Evolutionary conservation across 2,329 filamentous ascomycete genomes (phyloP).

Genomic region (Alternaria panax): DNA sequence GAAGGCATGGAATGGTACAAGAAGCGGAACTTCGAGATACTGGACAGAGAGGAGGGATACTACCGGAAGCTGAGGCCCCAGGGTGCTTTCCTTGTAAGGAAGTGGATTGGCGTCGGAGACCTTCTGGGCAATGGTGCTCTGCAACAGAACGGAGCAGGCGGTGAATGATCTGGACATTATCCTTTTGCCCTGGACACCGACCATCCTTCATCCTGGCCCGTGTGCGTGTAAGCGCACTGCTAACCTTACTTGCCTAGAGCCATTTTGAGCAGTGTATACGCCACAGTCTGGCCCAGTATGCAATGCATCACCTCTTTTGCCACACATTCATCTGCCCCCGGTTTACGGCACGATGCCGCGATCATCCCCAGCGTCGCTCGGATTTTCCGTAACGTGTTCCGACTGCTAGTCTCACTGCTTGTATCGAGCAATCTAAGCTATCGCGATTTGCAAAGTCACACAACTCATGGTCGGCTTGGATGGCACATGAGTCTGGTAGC

Average conservation of each 20-base stretch:
- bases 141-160: slow-evolving; percentile 4
- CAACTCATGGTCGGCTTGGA: neutral
- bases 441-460: neutral
- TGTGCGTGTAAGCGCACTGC: neutral
- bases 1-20: slow-evolving; percentile 68
- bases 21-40: slow-evolving; percentile 63
- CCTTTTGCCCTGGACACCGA: neutral
- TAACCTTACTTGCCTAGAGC: neutral
- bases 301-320: slow-evolving; percentile 1
- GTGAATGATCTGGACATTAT: slow-evolving; percentile 3
- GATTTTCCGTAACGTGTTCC: slow-evolving; percentile 3
- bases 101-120: slow-evolving; percentile 50
- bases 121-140: slow-evolving; percentile 23
- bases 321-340: slow-evolving; percentile 17
- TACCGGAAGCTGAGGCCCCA: slow-evolving; percentile 66
- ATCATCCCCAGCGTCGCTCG: neutral
- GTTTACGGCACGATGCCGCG: slow-evolving; percentile 5
- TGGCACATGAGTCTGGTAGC: neutral
- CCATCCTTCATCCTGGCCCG: neutral
- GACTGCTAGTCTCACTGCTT: slow-evolving; percentile 9
- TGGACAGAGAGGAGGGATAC: slow-evolving; percentile 62
- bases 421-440: slow-evolving; percentile 13
- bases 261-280: neutral
- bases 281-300: slow-evolving; percentile 1
- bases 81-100: slow-evolving; percentile 62